A percentile compares a stretch with the other conserved stretches of the same genome.
These are phyloP conservation scores for Chamaenerion angustifolium DNA, from an alignment of 345 rosid genomes.

Conservation along the genomic window DNA sequence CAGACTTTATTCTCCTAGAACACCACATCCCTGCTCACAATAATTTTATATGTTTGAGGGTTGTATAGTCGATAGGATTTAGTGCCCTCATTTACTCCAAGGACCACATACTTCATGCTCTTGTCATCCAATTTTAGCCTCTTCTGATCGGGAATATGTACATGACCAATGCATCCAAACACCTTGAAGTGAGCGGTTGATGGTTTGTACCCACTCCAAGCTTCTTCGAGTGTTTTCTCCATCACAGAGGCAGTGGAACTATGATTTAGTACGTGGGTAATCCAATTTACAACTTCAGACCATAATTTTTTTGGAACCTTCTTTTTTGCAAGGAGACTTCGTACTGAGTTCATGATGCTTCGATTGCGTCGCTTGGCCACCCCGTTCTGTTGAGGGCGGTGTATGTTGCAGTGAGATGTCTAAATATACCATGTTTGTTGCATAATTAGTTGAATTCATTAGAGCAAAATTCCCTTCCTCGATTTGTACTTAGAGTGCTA, in stretches of 20 bases:
- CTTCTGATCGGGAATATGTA: background rate
- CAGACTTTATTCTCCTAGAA: background rate
- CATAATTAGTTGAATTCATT: background rate
- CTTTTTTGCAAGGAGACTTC: background rate
- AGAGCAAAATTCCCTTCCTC: background rate
- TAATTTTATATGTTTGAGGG: background rate
- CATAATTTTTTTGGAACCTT: background rate
- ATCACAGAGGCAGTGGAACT: background rate
- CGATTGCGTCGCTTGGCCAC: background rate
- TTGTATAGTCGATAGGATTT: background rate
- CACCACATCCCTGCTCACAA: background rate
- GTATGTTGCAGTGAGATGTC: background rate
- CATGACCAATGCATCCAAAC: background rate
- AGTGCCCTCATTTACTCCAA: background rate
- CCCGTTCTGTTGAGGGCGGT: conserved; percentile 2
- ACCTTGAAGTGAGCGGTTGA: background rate
- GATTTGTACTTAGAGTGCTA: background rate
- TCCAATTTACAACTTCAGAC: background rate
- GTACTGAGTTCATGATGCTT: too few species aligned
- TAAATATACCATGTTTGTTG: background rate
- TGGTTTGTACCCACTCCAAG: background rate
- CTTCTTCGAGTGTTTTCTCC: background rate
- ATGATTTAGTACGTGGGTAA: background rate
- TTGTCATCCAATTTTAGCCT: background rate
- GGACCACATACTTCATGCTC: background rate